These are phyloP conservation scores for Paraphoma chrysanthemicola DNA, from an alignment of 2,329 filamentous ascomycete genomes.

Conservation along the genomic window DNA sequence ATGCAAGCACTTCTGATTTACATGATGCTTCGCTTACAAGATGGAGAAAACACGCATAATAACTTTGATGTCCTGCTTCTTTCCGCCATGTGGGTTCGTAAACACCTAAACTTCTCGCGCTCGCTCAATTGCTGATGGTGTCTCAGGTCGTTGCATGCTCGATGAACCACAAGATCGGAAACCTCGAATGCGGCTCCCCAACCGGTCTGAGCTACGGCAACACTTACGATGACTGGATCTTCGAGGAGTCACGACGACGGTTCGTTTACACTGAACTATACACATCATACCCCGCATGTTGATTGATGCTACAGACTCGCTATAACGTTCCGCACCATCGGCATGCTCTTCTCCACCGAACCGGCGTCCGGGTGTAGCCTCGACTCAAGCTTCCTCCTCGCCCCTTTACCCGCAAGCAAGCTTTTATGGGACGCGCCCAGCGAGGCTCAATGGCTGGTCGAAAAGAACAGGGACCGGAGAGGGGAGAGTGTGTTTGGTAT, in stretches of 20 bases:
- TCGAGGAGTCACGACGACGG: conserved; percentile 51
- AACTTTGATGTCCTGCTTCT: conserved; percentile 51
- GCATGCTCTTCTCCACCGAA: conserved; percentile 54
- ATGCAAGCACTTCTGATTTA: conserved; percentile 57
- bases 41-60: conserved; percentile 55
- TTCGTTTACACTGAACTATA: conserved; percentile 6
- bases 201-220: conserved; percentile 20
- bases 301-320: conserved; percentile 40
- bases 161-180: not conserved
- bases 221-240: conserved; percentile 52
- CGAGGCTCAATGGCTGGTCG: conserved; percentile 44
- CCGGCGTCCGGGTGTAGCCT: conserved; percentile 49
- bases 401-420: conserved; percentile 53
- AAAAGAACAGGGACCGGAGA: conserved; percentile 32
- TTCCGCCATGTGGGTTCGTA: conserved; percentile 44
- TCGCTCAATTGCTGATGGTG: not conserved
- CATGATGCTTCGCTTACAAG: conserved; percentile 51
- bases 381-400: conserved; percentile 46
- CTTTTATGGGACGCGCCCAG: conserved; percentile 54
- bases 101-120: not conserved
- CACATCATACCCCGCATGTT: too few species aligned
- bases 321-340: conserved; percentile 50
- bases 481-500: conserved; percentile 36
- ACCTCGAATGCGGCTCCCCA: not conserved
- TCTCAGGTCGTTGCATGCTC: conserved; percentile 8